Conservation (phyloP, 495 filamentous ascomycete genomes). For the Lophium mytilinum region DNA sequence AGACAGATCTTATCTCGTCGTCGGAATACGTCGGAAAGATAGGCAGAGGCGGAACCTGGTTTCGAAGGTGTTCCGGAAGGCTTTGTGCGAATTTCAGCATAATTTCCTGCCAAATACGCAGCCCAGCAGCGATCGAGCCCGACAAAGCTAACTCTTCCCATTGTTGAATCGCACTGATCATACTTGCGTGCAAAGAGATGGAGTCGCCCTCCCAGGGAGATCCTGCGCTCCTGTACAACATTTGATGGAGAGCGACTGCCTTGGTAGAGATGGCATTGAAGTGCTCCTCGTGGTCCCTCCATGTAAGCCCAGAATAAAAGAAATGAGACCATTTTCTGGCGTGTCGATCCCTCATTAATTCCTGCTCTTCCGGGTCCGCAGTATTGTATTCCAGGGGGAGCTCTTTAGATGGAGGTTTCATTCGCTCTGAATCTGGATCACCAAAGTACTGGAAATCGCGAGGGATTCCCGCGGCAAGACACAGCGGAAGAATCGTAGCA, state of each 20-base stretch:
- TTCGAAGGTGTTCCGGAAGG: too few relatives aligned
- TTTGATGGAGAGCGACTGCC: slow-evolving; percentile 1
- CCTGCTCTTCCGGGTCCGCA: slow-evolving; percentile 3
- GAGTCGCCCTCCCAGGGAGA: slow-evolving; percentile 12
- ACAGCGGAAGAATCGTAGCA: slow-evolving; percentile 28
- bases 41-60: too few relatives aligned
- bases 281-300: slow-evolving; percentile 1
- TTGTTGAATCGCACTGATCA: neutral
- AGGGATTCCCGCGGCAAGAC: slow-evolving; percentile 31
- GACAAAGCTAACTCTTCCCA: too few relatives aligned
- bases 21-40: too few relatives aligned
- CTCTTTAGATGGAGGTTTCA: slow-evolving; percentile 5
- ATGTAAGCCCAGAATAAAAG: slow-evolving; percentile 11
- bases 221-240: slow-evolving; percentile 3
- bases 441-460: slow-evolving; percentile 29
- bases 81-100: too few relatives aligned
- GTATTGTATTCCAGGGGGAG: slow-evolving; percentile 6
- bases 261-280: slow-evolving; percentile 9
- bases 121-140: too few relatives aligned
- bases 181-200: slow-evolving; percentile 6
- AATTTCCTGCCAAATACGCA: too few relatives aligned
- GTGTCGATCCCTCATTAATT: slow-evolving; percentile 3
- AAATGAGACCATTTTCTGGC: slow-evolving; percentile 6
- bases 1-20: too few relatives aligned
- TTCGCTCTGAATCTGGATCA: slow-evolving; percentile 8